Conservation (phyloP, 2,329 filamentous ascomycete species). For the Parafenestella ontariensis region DNA sequence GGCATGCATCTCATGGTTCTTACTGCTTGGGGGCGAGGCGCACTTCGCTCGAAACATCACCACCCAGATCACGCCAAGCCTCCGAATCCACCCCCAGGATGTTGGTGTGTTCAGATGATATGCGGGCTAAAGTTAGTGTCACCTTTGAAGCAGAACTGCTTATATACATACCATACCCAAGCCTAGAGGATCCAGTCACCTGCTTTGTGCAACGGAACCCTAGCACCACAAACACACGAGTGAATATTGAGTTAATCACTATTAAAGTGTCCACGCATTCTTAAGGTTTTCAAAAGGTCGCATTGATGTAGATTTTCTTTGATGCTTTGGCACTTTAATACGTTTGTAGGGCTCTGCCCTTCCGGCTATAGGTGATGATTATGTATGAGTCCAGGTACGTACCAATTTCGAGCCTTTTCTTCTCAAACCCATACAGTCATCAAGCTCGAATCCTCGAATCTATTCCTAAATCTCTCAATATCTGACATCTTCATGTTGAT, state of each 20-base stretch:
- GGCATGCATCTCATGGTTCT: not conserved
- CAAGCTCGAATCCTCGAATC: not conserved
- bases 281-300: not conserved
- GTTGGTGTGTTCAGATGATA: not conserved
- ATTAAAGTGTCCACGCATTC: not conserved
- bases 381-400: not conserved
- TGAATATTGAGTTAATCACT: not conserved
- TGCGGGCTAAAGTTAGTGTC: not conserved
- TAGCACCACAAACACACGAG: not conserved
- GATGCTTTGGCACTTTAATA: not conserved
- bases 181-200: not conserved
- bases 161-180: no score
- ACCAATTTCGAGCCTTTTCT: not conserved
- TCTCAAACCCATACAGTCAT: not conserved
- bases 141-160: not conserved
- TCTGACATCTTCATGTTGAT: not conserved
- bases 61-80: not conserved
- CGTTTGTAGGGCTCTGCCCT: no score
- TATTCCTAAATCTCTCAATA: not conserved
- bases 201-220: not conserved
- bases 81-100: not conserved
- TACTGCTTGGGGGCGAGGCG: conserved; percentile 6
- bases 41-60: conserved; percentile 4
- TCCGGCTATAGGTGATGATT: no score
- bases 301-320: not conserved